Base-by-base conservation (phyloP, 106 monocot genomes). In the Platanthera guangdongensis region DNA sequence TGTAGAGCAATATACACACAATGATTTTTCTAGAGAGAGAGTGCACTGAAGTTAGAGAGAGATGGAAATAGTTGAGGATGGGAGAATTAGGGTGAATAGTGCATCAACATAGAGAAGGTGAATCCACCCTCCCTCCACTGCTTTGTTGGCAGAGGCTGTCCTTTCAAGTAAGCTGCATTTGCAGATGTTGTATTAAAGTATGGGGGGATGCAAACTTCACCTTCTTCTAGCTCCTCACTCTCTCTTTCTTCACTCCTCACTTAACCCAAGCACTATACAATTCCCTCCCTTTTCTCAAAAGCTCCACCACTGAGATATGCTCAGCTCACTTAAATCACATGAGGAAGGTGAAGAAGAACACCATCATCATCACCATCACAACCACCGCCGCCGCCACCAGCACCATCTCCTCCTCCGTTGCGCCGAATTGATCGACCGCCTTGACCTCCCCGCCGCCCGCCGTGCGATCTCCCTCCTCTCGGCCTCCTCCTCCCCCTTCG, bases 61-160 rank as follows among this genome's bases (percentile, higher is more conserved):
- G 72, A 49, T 14, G 15, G 48, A 71, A 49, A 73, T 50, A 73
- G 73, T 22, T 4, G 52, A 48, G 49, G 49, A 49, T 11, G 52
- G 52, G 16, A 39, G 52, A 49, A 62, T 1, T 9, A 16, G 60
- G n/a, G 70, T 70, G 70, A 48, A 6, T 7, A 70, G 45, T 18
- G 45, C 50, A 76, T 64, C 22, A 48, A 47, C 64, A 47, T 59
- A 75, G 30, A 57, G 57, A 57, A 47, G 76, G 11, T 30, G 65
- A 28, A 30, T 8, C 65, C 65, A 9, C 57, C 32, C 21, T 49
- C 73, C 11, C 2, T 52, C 14, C 13, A 45, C 68, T 83, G 74
- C 85, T 82, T 76, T 80, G 75, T 90, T 84, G 84, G 84, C 90
- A 87, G 86, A 89, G 78, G 57, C 84, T 87, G 87, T 90, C 84